Percentiles rank a stretch among this genome's conserved stretches.
Conservation (phyloP, 768 basidiomycete genomes). For the Pleurotus pulmonarius region DNA sequence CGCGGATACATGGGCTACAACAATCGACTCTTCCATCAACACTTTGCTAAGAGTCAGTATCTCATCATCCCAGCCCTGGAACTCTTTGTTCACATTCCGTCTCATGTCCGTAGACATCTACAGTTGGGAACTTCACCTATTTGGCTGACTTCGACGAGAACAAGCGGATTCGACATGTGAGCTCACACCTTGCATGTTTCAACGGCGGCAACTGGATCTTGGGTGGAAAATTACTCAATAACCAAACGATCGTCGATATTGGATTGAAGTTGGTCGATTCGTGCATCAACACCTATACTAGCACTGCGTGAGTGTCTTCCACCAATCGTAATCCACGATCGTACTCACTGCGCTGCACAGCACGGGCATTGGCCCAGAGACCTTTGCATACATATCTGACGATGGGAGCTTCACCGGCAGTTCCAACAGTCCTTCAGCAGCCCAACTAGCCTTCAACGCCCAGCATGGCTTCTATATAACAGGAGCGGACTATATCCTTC, state of each 20-base stretch:
- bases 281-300: conserved; percentile 80
- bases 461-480: conserved; percentile 66
- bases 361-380: conserved; percentile 76
- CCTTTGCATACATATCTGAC: conserved; percentile 56
- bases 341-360: conserved; percentile 25
- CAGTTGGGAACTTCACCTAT: conserved; percentile 58
- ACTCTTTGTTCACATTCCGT: not conserved
- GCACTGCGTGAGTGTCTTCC: conserved; percentile 48
- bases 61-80: not conserved
- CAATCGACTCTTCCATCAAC: conserved; percentile 68
- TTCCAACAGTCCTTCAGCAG: conserved; percentile 21
- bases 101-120: conserved; percentile 44
- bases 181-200: conserved; percentile 76
- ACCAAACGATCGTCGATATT: conserved; percentile 62
- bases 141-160: conserved; percentile 59
- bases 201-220: conserved; percentile 74
- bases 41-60: conserved; percentile 49
- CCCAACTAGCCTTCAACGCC: conserved; percentile 49
- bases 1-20: conserved; percentile 63
- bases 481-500: conserved; percentile 50
- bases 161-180: conserved; percentile 48
- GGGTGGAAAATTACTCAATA: conserved; percentile 66
- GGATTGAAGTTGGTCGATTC: conserved; percentile 63
- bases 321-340: not conserved
- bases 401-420: conserved; percentile 64